Evolutionary conservation across 306 rosid species (phyloP), one percentile per base, ranked within the genome.

Genomic region (Pyrus communis): DNA sequence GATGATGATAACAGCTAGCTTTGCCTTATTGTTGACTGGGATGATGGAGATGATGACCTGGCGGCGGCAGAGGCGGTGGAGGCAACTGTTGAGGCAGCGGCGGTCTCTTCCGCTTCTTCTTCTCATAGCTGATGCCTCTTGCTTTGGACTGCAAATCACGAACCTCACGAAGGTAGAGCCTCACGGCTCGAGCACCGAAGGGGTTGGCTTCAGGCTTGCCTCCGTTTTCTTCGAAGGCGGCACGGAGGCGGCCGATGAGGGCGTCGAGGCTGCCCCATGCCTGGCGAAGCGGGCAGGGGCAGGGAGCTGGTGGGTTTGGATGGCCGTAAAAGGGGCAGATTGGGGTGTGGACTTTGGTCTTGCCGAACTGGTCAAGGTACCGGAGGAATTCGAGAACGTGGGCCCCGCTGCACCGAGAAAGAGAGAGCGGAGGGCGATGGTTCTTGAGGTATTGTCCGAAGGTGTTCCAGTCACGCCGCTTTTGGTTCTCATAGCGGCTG

Each of bases 201-300:
- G 99, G 99, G 80, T 96, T 96, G 1, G 90, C 91, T 51, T 96
- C 99, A 0, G 97, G 94, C 67, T 92, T 91, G 21, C 99, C 99
- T 45, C 99, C 99, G 73, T 96, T 96, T 82, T 96, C 99, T 69
- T 96, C 99, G 23, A 91, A 96, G n/a, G 99, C 99, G 0, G 99
- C 99, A 2, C 99, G 82, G 4, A 96, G 87, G 21, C 99, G 92
- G 0, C 99, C 99, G 68, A 96, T 93, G 43, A 96, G 97, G 1
- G 99, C 98, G 18, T 96, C 99, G 13, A 96, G 96, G 78, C 99
- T 96, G 0, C 99, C 99, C 99, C 99, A 96, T 0, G 99, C 99
- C 76, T 96, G 99, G 15, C 97, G 75, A 4, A 96, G 92, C 4
- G 99, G 99, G 63, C 98, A 96, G 35, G 97, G 98, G 70, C 99